phyloP scores from a whole-genome alignment of 495 filamentous ascomycete species.

The Penicillium odoratum region DNA sequence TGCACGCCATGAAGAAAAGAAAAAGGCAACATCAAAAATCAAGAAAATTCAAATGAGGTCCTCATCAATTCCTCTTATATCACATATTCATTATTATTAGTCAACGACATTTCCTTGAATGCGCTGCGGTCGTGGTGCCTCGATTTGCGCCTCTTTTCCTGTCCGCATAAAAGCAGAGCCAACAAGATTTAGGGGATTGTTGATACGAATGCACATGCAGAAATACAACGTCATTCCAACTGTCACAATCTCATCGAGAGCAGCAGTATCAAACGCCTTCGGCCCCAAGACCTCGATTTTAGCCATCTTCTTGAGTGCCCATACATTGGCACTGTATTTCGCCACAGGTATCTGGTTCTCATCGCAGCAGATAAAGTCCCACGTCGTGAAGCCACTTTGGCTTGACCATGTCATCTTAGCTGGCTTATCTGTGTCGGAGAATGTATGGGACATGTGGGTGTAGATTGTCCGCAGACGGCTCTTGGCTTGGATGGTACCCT shows the following conservation, averaged over 20 bases:
- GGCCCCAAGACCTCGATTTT: constrained; percentile 22
- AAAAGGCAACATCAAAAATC: too few relatives aligned
- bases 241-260: constrained; percentile 28
- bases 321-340: constrained; percentile 19
- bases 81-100: background rate
- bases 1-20: too few relatives aligned
- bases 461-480: constrained; percentile 21
- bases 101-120: background rate
- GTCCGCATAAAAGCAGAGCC: constrained; percentile 13
- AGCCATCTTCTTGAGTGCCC: constrained; percentile 24
- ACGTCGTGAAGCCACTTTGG: constrained; percentile 20
- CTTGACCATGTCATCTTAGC: constrained; percentile 25
- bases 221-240: constrained; percentile 22
- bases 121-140: background rate
- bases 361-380: constrained; percentile 27
- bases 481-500: constrained; percentile 20
- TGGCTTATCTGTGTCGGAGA: constrained; percentile 16
- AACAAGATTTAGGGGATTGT: constrained; percentile 14
- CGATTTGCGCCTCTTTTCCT: constrained; percentile 7
- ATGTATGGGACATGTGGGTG: constrained; percentile 21
- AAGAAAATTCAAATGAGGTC: too few relatives aligned
- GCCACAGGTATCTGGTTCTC: constrained; percentile 22
- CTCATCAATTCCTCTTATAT: too few relatives aligned
- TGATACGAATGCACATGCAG: constrained; percentile 16
- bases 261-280: constrained; percentile 12